These are phyloP conservation scores for Atkinsonella texensis DNA, from an alignment of 2,329 filamentous ascomycete genomes.

Conservation along the genomic window DNA sequence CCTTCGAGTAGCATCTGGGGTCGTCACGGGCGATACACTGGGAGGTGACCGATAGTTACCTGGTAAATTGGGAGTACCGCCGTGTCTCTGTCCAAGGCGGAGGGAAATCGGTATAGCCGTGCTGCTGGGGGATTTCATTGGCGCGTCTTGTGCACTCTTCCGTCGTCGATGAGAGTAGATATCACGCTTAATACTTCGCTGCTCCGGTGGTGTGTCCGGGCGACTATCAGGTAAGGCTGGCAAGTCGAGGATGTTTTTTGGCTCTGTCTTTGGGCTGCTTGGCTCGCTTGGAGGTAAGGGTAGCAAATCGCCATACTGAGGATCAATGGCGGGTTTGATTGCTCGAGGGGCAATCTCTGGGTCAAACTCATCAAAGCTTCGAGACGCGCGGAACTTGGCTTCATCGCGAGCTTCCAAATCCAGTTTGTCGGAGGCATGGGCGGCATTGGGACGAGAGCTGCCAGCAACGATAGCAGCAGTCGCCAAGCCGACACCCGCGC, in stretches of 20 bases:
- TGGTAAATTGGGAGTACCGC: conserved; percentile 31
- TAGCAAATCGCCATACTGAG: conserved; percentile 52
- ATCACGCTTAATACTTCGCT: conserved; percentile 28
- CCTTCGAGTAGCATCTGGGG: conserved; percentile 25
- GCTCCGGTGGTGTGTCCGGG: conserved; percentile 42
- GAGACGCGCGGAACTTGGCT: conserved; percentile 9
- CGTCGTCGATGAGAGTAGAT: conserved; percentile 33
- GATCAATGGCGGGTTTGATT: conserved; percentile 55
- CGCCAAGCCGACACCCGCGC: conserved; percentile 55
- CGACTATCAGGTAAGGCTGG: conserved; percentile 49
- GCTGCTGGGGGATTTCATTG: conserved; percentile 38
- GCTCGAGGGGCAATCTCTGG: conserved; percentile 45
- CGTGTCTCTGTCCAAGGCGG: conserved; percentile 32
- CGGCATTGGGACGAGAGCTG: conserved; percentile 32
- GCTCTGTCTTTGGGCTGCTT: conserved; percentile 29
- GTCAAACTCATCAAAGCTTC: conserved; percentile 31
- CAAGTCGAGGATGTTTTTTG: conserved; percentile 35
- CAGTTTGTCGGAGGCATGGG: conserved; percentile 29
- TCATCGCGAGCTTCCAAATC: conserved; percentile 19
- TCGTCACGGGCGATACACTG: conserved; percentile 19
- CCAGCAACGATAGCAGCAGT: conserved; percentile 30
- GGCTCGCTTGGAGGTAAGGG: conserved; percentile 50
- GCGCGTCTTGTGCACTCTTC: conserved; percentile 35
- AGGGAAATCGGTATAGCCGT: conserved; percentile 47
- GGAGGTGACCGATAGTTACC: conserved; percentile 27